Percentiles rank a stretch among this genome's conserved stretches.
Conservation (phyloP, 1,139 yeast genomes). For the Diutina neorugosa region DNA sequence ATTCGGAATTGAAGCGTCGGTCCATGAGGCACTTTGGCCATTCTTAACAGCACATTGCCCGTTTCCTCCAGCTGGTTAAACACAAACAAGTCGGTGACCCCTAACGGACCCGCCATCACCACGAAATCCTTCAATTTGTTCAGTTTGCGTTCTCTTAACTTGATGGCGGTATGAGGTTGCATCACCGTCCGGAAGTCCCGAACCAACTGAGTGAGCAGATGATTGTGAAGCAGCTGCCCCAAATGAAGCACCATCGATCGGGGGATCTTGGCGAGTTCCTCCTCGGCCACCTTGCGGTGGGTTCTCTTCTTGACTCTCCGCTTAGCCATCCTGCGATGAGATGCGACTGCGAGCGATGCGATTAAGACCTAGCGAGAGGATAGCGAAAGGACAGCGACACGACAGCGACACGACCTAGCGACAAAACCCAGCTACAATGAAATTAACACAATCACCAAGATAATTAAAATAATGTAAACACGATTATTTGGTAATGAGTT, state of each 20-base stretch:
- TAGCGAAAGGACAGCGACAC: too few species aligned
- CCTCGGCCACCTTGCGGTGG: constrained; percentile 56
- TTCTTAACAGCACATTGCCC: constrained; percentile 72
- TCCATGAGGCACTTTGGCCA: constrained; percentile 86
- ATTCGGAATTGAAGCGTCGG: constrained; percentile 85
- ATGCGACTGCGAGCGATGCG: not conserved
- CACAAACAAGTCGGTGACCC: constrained; percentile 78
- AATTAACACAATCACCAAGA: too few species aligned
- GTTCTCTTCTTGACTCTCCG: constrained; percentile 68
- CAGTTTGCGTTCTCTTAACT: constrained; percentile 72
- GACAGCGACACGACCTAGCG: too few species aligned
- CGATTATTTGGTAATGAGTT: too few species aligned
- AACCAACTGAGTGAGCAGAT: constrained; percentile 73
- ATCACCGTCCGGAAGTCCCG: constrained; percentile 78
- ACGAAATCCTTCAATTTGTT: constrained; percentile 83
- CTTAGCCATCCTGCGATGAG: constrained; percentile 21
- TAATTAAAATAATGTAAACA: too few species aligned
- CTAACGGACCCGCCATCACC: constrained; percentile 95
- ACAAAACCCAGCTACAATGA: too few species aligned
- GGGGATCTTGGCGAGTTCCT: constrained; percentile 66
- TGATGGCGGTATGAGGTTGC: constrained; percentile 96
- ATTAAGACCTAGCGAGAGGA: too few species aligned
- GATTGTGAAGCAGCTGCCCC: constrained; percentile 71
- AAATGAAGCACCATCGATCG: constrained; percentile 87
- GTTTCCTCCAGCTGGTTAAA: constrained; percentile 71